Base-by-base conservation (phyloP, 257 asterid genomes). In the Galeopsis tetrahit region DNA sequence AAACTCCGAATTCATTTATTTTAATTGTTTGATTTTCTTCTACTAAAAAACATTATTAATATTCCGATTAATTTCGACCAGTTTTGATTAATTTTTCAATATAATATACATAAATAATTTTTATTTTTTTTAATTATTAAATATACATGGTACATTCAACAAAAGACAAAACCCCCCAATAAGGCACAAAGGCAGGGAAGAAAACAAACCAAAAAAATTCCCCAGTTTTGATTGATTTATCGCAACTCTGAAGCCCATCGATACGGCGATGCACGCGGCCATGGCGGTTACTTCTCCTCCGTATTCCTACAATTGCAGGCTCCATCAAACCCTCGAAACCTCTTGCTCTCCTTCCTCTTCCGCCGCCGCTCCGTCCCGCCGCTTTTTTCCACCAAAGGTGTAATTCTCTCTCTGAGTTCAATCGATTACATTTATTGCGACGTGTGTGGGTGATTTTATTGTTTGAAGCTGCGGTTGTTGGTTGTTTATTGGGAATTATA, bases 211-310 rank as follows among this genome's bases (percentile, higher is more conserved):
- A 76, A 68, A 72, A 57, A 62, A 21, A 15, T 48, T 65, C 32
- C 4, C 5, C 69, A 35, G 59, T 17, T 38, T 44, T 21, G 28
- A 38, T 34, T 43, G 15, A 46, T 53, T 71, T 51, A 5, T 71
- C 66, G 57, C 72, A 58, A 64, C 43, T 57, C 58, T 56, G 33
- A 21, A 39, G 39, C 43, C 53, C 36, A 42, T 75, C 52, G 70
- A 34, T 28, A 36, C 72, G 55, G 67, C 72, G 69, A 77, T 77
- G 79, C 66, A 68, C 59, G 66, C 79, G 1, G 76, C 86, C 62
- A 77, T 83, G 85, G 87, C 87, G 68, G 79, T 78, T 72, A 74
- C 77, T 55, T 74, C 86, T 69, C 72, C 81, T 34, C 49, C 88
- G 4, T 81, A 69, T 52, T 57, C 83, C 36, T 75, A 63, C 80